These are phyloP conservation scores for Nicotiana otophora DNA, from an alignment of 257 asterid species.

Conservation along the genomic window DNA sequence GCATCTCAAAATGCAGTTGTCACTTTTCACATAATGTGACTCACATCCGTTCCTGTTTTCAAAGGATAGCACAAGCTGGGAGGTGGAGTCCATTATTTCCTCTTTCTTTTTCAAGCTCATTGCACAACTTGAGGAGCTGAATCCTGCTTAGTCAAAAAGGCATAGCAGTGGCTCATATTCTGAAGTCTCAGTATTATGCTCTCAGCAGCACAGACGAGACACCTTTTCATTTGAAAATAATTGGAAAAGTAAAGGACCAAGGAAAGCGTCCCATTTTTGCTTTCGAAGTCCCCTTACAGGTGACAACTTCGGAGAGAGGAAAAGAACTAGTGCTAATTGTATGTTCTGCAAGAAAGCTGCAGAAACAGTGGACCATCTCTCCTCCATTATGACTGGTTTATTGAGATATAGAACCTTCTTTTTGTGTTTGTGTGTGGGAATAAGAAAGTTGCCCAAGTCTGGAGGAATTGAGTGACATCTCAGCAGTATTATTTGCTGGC, in stretches of 20 bases:
- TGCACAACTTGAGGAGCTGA: not conserved
- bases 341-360: not conserved
- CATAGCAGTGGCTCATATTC: not conserved
- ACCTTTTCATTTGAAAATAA: not conserved
- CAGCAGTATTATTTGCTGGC: not conserved
- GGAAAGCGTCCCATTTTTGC: not conserved
- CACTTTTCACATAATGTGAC: not conserved
- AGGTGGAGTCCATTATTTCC: slow-evolving; percentile 1
- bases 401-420: not conserved
- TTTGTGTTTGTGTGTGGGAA: not conserved
- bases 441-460: not conserved
- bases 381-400: not conserved
- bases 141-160: not conserved
- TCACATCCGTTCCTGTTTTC: not conserved
- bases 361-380: not conserved
- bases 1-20: not conserved
- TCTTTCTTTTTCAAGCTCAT: not conserved
- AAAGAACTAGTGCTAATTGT: not conserved
- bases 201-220: not conserved
- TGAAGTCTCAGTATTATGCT: not conserved
- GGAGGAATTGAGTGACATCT: not conserved
- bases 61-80: slow-evolving; percentile 4
- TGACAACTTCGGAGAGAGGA: not conserved
- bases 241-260: not conserved
- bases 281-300: not conserved